A percentile compares a stretch with the other conserved stretches of the same genome.
Evolutionary conservation across 2,329 filamentous ascomycete species (phyloP).

Genomic region (Colletotrichum theobromicola): DNA sequence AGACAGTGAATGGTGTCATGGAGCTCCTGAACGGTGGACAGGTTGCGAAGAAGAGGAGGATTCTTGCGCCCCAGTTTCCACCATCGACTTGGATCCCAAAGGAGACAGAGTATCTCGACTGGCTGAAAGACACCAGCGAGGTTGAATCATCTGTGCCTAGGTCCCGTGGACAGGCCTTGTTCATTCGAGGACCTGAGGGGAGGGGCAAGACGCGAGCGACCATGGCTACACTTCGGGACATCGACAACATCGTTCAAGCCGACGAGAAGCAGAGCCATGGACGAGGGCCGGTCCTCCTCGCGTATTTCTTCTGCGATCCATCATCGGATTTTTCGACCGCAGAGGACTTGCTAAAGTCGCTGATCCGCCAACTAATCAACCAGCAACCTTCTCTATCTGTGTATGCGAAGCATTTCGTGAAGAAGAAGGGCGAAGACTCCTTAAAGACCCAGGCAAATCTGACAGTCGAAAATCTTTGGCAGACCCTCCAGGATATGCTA

Average conservation of each 20-base stretch:
- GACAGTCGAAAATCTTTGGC: conserved; percentile 44
- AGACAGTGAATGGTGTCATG: conserved; percentile 35
- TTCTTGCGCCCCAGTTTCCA: conserved; percentile 31
- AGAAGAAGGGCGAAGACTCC: conserved; percentile 35
- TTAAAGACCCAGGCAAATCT: conserved; percentile 31
- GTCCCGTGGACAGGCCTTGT: conserved; percentile 36
- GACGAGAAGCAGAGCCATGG: conserved; percentile 24
- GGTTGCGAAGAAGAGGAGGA: conserved; percentile 36
- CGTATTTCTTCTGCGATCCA: conserved; percentile 48
- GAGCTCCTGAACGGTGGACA: conserved; percentile 37
- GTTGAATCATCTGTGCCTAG: neutral
- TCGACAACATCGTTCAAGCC: conserved; percentile 32
- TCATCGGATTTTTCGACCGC: conserved; percentile 40
- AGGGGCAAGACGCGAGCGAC: conserved; percentile 46
- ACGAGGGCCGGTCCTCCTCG: conserved; percentile 35
- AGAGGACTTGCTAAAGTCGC: conserved; percentile 44
- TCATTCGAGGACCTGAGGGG: conserved; percentile 45
- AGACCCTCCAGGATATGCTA: conserved; percentile 46
- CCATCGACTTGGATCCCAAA: conserved; percentile 43
- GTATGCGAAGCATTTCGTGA: conserved; percentile 39
- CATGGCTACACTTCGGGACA: conserved; percentile 40
- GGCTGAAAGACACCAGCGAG: conserved; percentile 31
- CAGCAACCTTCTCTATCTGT: conserved; percentile 36
- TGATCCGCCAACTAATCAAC: conserved; percentile 41
- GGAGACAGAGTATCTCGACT: conserved; percentile 39